Base-by-base conservation (phyloP, 1,284 basidiomycete species). In the Tylopilus sp. region DNA sequence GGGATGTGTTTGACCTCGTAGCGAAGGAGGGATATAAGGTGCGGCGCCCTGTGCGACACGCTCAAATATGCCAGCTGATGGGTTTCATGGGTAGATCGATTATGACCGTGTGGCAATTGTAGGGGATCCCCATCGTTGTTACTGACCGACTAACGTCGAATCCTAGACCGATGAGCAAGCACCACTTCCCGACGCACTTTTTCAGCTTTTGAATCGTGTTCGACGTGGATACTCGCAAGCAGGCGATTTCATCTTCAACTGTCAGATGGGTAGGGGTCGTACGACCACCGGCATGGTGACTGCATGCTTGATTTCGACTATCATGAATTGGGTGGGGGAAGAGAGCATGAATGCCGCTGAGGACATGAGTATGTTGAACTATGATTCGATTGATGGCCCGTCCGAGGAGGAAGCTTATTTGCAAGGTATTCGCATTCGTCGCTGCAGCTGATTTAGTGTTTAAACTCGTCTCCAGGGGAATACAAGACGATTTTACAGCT, bases 401-500 rank as follows among this genome's bases (percentile, higher is more conserved):
- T 87, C 86, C 4, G 92, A 94, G 62, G 86, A 90, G 57, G 84
- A 90, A 59, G 89, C 88, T 2, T 94, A 93, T 68, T 72, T 92
- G 43, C 85, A 92, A 71, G 92, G 92, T 87, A 59, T 54, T 16
- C 3, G 19, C 18, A 31, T 7, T 21, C 19, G 19, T 38, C 28
- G 13, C 18, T 41, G 18, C 6, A 5, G 21, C 8, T 11, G 15
- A 36, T n/a, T 26, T 29, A 31, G 40, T 45, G 16, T 16, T 43
- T 48, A 33, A 54, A 19, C 30, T 36, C 19, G 13, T 46, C n/a
- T 46, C 9, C 55, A 87, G 96, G 96, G 42, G 96, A 99, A 65
- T 99, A 97, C 75, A 97, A 97, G 71, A 91, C 86, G 3, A 97
- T 99, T 52, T 71, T 99, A 37, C 93, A 97, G 60, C 85, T 99